Evolutionary conservation across 2,329 filamentous ascomycete species (phyloP).

Genomic region (Aspergillus puulaauensis): DNA sequence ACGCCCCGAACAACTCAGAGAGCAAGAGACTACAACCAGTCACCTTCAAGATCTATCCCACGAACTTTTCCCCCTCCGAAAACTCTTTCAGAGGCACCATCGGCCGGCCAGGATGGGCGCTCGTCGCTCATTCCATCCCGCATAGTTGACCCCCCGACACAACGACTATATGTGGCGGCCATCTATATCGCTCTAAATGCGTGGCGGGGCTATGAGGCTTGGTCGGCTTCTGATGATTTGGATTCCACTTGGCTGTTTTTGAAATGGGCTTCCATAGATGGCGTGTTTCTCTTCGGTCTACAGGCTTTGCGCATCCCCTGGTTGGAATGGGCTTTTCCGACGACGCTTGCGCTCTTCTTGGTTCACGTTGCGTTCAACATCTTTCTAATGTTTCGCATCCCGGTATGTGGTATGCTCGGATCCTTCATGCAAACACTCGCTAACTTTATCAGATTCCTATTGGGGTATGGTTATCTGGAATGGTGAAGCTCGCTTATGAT

Average conservation of each 20-base stretch:
- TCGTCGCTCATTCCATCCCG: constrained; percentile 75
- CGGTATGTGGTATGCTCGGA: constrained; percentile 51
- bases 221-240: constrained; percentile 73
- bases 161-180: constrained; percentile 82
- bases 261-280: constrained; percentile 91
- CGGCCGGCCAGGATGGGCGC: constrained; percentile 22
- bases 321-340: constrained; percentile 83
- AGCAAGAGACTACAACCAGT: constrained; percentile 32
- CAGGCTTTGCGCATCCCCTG: constrained; percentile 90
- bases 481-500: constrained; percentile 83
- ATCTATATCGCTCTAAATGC: constrained; percentile 73
- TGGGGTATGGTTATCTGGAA: constrained; percentile 67
- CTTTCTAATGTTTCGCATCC: constrained; percentile 90
- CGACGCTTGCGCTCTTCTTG: constrained; percentile 69
- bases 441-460: constrained; percentile 62
- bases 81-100: constrained; percentile 23
- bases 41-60: constrained; percentile 24
- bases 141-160: constrained; percentile 83
- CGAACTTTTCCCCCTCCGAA: constrained; percentile 25
- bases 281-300: constrained; percentile 80
- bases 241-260: constrained; percentile 88
- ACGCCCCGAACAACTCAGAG: constrained; percentile 60
- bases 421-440: constrained; percentile 9
- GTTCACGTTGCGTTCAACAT: constrained; percentile 72
- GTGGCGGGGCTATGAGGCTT: constrained; percentile 87